A percentile compares a stretch with the other conserved stretches of the same genome.
Conservation (phyloP, 805 yeast genomes). For the Candida oleophila region DNA sequence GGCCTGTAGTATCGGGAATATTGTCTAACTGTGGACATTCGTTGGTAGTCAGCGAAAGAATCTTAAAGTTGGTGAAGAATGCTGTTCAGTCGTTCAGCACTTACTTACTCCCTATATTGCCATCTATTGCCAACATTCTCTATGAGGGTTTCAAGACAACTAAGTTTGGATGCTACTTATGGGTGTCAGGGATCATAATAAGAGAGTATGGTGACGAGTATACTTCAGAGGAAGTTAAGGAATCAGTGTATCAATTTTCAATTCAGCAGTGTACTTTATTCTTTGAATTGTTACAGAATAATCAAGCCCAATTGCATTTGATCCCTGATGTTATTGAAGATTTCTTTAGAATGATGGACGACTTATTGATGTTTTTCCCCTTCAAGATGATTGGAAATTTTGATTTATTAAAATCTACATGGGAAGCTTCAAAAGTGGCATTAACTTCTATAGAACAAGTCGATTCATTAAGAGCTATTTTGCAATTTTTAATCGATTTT, state of each 20-base stretch:
- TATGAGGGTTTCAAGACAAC: conserved; percentile 69
- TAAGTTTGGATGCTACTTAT: conserved; percentile 77
- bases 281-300: conserved; percentile 39
- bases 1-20: conserved; percentile 56
- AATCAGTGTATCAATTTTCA: conserved; percentile 73
- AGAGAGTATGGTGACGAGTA: conserved; percentile 69
- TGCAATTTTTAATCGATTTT: conserved; percentile 80
- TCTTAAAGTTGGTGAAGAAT: conserved; percentile 64
- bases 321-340: conserved; percentile 80
- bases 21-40: conserved; percentile 58
- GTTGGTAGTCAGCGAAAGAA: conserved; percentile 68
- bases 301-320: conserved; percentile 29
- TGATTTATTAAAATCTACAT: conserved; percentile 49
- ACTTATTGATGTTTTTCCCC: conserved; percentile 74
- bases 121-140: conserved; percentile 63
- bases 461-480: conserved; percentile 66
- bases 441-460: conserved; percentile 55
- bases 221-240: conserved; percentile 44
- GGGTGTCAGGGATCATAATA: conserved; percentile 84
- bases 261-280: conserved; percentile 63
- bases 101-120: conserved; percentile 57
- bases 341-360: conserved; percentile 77
- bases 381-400: conserved; percentile 45
- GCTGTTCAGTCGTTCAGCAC: conserved; percentile 62
- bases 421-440: conserved; percentile 58